Base-by-base conservation (phyloP, 1,284 basidiomycete genomes). In the Phellopilus nigrolimitatus region DNA sequence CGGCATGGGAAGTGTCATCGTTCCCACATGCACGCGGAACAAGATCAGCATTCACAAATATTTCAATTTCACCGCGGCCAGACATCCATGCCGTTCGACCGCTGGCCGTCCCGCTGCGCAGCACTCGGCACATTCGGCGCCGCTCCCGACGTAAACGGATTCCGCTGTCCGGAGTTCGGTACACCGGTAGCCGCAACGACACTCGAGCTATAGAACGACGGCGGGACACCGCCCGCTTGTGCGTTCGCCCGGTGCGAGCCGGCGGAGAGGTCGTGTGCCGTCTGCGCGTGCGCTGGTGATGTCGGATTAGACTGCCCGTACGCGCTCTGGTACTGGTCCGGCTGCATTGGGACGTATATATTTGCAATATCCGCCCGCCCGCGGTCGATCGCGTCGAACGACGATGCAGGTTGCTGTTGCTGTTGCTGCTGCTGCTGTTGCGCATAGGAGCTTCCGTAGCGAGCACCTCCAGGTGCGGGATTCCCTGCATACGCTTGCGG, bases 281-380 rank as follows among this genome's bases (percentile, higher is more conserved):
- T n/a, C n/a, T n/a, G n/a, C n/a, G n/a, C n/a, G n/a, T n/a, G n/a
- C 4, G 61, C 53, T 36, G 68, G 59, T 13, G 70, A 60, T 44
- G 71, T 60, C 24, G 66, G 61, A 44, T 66, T 62, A 40, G 68
- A 61, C 36, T 64, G 62, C 13, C 71, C 64, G 60, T 86, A 87
- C 30, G 74, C 63, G 22, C 27, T 52, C 57, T 77, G 75, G 63
- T 79, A 88, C 59, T 84, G 82, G 28, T 89, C 86, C 25, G 87
- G 82, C 63, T 90, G 88, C 73, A 90, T 76, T 1, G 88, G 87
- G 34, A 80, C 82, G 62, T 81, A 91, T 65, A 89, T 64, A 52
- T 75, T 75, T 41, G 78, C 79, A 42, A 86, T 79, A 47, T 87
- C 84, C 30, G 77, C 69, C 46, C 83, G 74, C 13, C 50, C 50